Base-by-base conservation (phyloP, 306 rosid species). In the Herpetospermum pedunculosum region DNA sequence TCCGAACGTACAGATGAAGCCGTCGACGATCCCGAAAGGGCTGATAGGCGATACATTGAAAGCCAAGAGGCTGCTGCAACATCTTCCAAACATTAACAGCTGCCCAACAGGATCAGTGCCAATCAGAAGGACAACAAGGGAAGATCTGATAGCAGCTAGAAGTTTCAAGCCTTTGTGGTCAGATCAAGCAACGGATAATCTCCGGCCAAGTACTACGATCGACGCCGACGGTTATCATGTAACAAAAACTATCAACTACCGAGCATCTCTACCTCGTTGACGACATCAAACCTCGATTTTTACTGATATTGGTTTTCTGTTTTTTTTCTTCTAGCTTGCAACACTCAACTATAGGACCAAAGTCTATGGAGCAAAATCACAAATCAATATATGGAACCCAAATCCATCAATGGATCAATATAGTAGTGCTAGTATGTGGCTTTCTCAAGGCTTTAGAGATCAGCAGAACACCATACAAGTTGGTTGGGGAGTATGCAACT, bases 361-460 rank as follows among this genome's bases (percentile, higher is more conserved):
- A 1, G 35, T 19, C 14, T 19, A 16, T 38, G 52, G 73, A 19
- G 73, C 52, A 43, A 67, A 40, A 19, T 19, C 52, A 43, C 52
- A 67, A 40, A 67, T 67, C 50, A 67, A 67, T 67, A 35, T 67
- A 6, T 67, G 73, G 73, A 32, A 67, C 50, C 73, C 73, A 43
- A 21, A 10, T 67, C 29, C 35, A 67, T 23, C 50, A 67, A 19
- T 37, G 13, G 73, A 67, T 67, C 73, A 67, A 43, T 67, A 0
- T 21, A 67, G 73, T 11, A 10, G 5, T 40, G 73, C 34, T 21
- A 43, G 29, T n/a, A 64, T 64, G 29, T 64, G 71, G 71, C 47
- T 64, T 5, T 2, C 15, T 16, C 8, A n/a, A 35, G 71, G 71
- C 28, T 5, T 3, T 64, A n/a, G 48, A 34, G 11, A 64, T 18